Percentiles rank a stretch among this genome's conserved stretches.
Conservation (phyloP, 1,284 basidiomycete species). For the Heterobasidion occidentale region DNA sequence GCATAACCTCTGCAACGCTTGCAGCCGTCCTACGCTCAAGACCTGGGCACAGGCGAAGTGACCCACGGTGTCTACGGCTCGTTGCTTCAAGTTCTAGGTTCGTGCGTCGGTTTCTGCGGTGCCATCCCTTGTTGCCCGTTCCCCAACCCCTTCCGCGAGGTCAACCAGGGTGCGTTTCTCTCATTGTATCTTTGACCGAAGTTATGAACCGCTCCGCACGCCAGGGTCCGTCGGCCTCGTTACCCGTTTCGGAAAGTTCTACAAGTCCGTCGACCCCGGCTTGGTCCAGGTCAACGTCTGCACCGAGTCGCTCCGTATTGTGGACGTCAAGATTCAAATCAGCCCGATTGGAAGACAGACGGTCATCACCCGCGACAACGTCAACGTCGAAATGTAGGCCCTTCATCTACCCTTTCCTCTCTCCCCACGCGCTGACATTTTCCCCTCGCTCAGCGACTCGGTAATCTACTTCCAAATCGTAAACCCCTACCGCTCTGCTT, state of each 20-base stretch:
- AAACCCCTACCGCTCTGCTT: slow-evolving; percentile 85
- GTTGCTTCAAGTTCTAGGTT: slow-evolving; percentile 62
- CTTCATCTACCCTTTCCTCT: neutral
- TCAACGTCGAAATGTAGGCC: slow-evolving; percentile 74
- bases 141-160: slow-evolving; percentile 64
- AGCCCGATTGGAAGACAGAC: slow-evolving; percentile 80
- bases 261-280: slow-evolving; percentile 91
- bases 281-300: slow-evolving; percentile 90
- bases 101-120: slow-evolving; percentile 55
- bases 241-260: slow-evolving; percentile 90
- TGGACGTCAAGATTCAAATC: slow-evolving; percentile 94
- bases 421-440: neutral
- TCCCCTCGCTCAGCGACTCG: slow-evolving; percentile 52
- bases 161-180: slow-evolving; percentile 7
- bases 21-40: slow-evolving; percentile 84
- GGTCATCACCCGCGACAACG: slow-evolving; percentile 85
- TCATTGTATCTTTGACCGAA: neutral
- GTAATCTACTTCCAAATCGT: slow-evolving; percentile 89
- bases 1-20: slow-evolving; percentile 8
- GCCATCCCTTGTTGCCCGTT: slow-evolving; percentile 84
- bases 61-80: slow-evolving; percentile 86
- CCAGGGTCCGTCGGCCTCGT: slow-evolving; percentile 85
- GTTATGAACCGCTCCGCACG: slow-evolving; percentile 4
- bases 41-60: slow-evolving; percentile 67
- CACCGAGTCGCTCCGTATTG: slow-evolving; percentile 75